Evolutionary conservation across 495 filamentous ascomycete species (phyloP).

Genomic region (Neurospora intermedia): DNA sequence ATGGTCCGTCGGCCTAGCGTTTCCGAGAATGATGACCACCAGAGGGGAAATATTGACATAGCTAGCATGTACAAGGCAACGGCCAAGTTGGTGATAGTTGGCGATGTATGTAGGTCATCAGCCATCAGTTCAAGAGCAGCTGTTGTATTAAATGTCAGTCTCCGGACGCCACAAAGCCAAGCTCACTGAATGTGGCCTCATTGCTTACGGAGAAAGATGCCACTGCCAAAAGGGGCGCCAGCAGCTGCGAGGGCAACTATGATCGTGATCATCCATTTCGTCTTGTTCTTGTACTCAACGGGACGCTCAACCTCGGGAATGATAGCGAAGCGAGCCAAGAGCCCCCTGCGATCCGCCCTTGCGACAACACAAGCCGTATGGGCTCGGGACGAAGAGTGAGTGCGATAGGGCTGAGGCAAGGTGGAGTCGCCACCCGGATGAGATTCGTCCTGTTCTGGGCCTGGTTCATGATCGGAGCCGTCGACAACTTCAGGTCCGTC

Average conservation of each 20-base stretch:
- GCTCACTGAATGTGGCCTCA: background rate
- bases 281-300: constrained; percentile 55
- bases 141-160: constrained; percentile 13
- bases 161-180: background rate
- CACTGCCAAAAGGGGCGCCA: constrained; percentile 73
- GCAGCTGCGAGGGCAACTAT: constrained; percentile 66
- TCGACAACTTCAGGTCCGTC: background rate
- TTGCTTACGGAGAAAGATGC: constrained; percentile 71
- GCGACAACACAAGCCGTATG: constrained; percentile 45
- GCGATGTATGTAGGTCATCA: constrained; percentile 48
- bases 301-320: constrained; percentile 77
- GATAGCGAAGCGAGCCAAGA: constrained; percentile 61
- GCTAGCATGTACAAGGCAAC: constrained; percentile 82
- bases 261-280: constrained; percentile 81
- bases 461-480: background rate
- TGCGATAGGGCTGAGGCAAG: constrained; percentile 15
- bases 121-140: constrained; percentile 66
- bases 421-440: background rate
- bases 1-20: constrained; percentile 71
- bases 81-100: constrained; percentile 71
- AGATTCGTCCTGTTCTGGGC: background rate
- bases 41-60: constrained; percentile 86
- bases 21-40: constrained; percentile 92
- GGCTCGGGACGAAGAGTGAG: constrained; percentile 29
- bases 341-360: constrained; percentile 56